Evolutionary conservation across 148 eudicot species (phyloP), one percentile per base, ranked within the genome.

Genomic region (Amaranthus hypochondriacus): DNA sequence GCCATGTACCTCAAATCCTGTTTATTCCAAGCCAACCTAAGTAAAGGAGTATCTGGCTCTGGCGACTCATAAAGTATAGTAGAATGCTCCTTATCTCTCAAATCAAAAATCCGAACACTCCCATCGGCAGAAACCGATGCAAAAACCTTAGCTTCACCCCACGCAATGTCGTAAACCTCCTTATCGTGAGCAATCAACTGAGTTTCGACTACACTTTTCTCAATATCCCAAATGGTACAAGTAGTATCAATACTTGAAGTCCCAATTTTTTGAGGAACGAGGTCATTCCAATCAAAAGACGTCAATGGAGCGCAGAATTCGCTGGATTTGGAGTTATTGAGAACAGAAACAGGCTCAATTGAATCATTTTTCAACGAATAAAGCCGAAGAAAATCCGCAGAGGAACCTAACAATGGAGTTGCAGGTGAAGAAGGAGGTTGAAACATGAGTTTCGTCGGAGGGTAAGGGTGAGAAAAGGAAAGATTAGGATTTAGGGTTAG

Each of bases 101-200:
- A 76, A 81, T 95, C 98, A 63, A 95, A 95, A 1, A 92, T 82
- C 77, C 98, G 82, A 9, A 95, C 97, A 7, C 97, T 92, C 7
- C 98, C 98, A 71, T 95, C 98, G 0, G 97, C 98, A 0, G 97
- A 92, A 66, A 90, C 97, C 13, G 98, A 95, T 0, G 98, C 92
- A 39, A 95, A 95, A 39, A 95, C 91, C 52, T 93, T 92, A 6
- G 97, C 91, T 63, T 87, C 98, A 0, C 97, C 97, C 97, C 98
- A 95, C n/a, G 98, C 97, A 70, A 95, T 95, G 80, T 95, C 98
- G 69, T 95, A 87, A 56, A 95, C 98, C 80, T 95, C 98, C 66
- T 92, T 95, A 74, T 95, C 98, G 62, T 95, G 97, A 0, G 98
- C 98, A 49, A 95, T 95, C 60, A 95, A 66, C 77, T 95, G 98